Base-by-base conservation (phyloP, 106 monocot genomes). In the Acanthochlamys bracteata region DNA sequence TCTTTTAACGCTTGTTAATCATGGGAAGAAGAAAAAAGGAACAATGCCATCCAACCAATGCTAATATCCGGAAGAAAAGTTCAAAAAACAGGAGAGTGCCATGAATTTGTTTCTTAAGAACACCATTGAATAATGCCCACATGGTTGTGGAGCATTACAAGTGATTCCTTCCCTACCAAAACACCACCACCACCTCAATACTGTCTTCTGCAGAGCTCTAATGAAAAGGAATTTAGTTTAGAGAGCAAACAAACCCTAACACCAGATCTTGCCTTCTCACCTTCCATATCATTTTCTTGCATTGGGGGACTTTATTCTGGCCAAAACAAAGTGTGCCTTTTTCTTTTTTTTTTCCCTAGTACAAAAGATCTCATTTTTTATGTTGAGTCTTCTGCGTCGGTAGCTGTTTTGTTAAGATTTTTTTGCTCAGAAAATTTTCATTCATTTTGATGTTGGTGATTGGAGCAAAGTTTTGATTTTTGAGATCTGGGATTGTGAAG, bases 91-190 rank as follows among this genome's bases (percentile, higher is more conserved):
- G 53, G 46, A 39, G 19, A 39, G 17, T 66, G 49, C 49, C 49
- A 49, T 49, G 41, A 51, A 24, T 58, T 55, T 24, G 6, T 24
- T 54, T 22, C 8, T 71, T 53, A 47, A 65, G 57, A 39, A 24
- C 33, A 33, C 26, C 54, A 73, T 73, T 74, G 67, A 67, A 63
- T 69, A 59, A 64, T 73, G 53, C 61, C 62, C 78, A 72, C 68
- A 68, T 68, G 78, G 63, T 58, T 16, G 2, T 68, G 56, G 43
- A 24, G 62, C 63, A 68, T 78, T 70, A 70, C 65, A 55, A 59
- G 55, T 64, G 23, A 46, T 78, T 69, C 78, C 64, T 43, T 33
- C 33, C 33, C 33, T 33, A 33, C 33, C 33, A 33, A 33, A 1
- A 33, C 1, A 1, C 1, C 33, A 33, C 33, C 60, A 17, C 55